Base-by-base conservation (phyloP, 1,284 basidiomycete species). In the Fomitopsis schrenkii region DNA sequence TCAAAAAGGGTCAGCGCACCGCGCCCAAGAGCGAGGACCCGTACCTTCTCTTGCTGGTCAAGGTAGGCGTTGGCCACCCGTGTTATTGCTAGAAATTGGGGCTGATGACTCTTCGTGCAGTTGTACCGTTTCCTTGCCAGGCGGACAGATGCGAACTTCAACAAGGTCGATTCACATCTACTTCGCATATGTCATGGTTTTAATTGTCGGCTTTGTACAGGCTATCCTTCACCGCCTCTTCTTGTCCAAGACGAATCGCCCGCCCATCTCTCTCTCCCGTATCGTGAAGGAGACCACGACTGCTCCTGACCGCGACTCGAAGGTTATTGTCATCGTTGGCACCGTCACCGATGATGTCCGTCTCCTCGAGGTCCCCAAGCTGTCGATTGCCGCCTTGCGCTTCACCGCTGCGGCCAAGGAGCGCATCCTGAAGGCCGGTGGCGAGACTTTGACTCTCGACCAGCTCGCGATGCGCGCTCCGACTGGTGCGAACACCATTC, bases 21-120 rank as follows among this genome's bases (percentile, higher is more conserved):
- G 95, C 95, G 68, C 97, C 97, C 78, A 94, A 94, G 86, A 97
- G 94, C 77, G 94, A 98, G 92, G 97, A 99, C 81, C 96, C 97
- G 41, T 98, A 99, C 83, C 88, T 99, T 73, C 90, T 98, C 75
- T 87, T 98, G 74, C 90, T 99, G 66, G 97, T 99, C 80, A 98
- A 99, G 88, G 95, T 95, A 74, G 67, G 79, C 36, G 41, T 40
- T 30, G 19, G 58, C 40, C 12, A 55, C 59, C 28, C 26, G 0
- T 33, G 5, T 5, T 9, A 2, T 19, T 59, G 38, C 19, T 10
- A 14, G 28, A 36, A 38, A 8, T 10, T n/a, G 26, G 26, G 2
- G 26, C 59, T 19, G 58, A 54, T 41, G 14, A 33, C 55, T 22
- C 45, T 3, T 28, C 6, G 35, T 64, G 44, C 71, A 97, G 97